phyloP scores from a whole-genome alignment of 192 early-diverging fungal genomes.

The Radiomyces spectabilis region DNA sequence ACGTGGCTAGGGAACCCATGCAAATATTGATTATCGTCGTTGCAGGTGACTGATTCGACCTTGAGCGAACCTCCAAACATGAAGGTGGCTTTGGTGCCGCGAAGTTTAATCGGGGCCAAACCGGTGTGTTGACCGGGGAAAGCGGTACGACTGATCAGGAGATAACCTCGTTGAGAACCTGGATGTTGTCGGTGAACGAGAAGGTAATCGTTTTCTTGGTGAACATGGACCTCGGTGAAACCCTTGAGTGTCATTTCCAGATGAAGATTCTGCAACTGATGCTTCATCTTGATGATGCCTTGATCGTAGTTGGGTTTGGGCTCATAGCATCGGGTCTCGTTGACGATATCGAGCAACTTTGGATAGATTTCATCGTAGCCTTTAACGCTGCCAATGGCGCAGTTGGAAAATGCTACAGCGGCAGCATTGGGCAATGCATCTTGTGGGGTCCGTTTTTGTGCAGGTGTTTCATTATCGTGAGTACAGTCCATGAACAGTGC shows the following conservation, averaged over 20 bases:
- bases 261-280: conserved; percentile 70
- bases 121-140: conserved; percentile 47
- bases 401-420: conserved; percentile 81
- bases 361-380: conserved; percentile 97
- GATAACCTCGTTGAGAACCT: conserved; percentile 81
- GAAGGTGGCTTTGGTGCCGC: conserved; percentile 46
- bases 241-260: conserved; percentile 75
- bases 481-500: conserved; percentile 99
- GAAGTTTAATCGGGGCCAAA: conserved; percentile 52
- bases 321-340: conserved; percentile 75
- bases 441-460: conserved; percentile 81
- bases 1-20: conserved; percentile 39
- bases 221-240: conserved; percentile 89
- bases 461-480: conserved; percentile 96
- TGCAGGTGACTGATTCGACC: conserved; percentile 25
- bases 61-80: conserved; percentile 51
- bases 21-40: conserved; percentile 19
- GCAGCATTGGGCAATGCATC: conserved; percentile 93
- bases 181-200: conserved; percentile 92
- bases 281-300: conserved; percentile 63
- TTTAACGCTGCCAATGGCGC: conserved; percentile 92
- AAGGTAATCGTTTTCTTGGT: conserved; percentile 93
- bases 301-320: conserved; percentile 45
- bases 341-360: conserved; percentile 78
- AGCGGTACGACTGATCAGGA: conserved; percentile 84